A percentile compares a stretch with the other conserved stretches of the same genome.
Evolutionary conservation across 345 rosid genomes (phyloP).

Genomic region (Crucihimalaya himalaica): DNA sequence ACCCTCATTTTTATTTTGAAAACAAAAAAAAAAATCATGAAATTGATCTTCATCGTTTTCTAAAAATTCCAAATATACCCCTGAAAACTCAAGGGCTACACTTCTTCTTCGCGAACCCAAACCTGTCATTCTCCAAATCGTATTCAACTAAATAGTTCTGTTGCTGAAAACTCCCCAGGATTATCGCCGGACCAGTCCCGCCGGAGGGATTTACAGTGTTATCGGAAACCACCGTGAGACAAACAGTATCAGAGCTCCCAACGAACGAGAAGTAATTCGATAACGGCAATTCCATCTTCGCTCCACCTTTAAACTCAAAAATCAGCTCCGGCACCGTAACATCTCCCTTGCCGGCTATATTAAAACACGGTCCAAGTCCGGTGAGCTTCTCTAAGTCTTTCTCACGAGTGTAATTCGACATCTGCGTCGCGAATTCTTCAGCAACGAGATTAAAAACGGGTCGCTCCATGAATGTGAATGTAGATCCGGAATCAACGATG

Average conservation of each 20-base stretch:
- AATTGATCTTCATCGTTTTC: not conserved
- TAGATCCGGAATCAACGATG: conserved; percentile 87
- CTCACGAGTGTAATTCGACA: conserved; percentile 58
- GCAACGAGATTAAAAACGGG: conserved; percentile 57
- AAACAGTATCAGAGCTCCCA: conserved; percentile 40
- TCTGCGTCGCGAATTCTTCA: conserved; percentile 56
- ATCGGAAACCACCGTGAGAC: conserved; percentile 56
- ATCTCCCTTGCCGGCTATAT: conserved; percentile 51
- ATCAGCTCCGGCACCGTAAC: conserved; percentile 49
- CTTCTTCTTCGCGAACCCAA: conserved; percentile 62
- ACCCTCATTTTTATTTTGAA: conserved; percentile 9
- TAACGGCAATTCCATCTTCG: conserved; percentile 63
- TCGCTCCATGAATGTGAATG: conserved; percentile 81
- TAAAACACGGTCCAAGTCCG: conserved; percentile 74
- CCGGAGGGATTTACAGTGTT: conserved; percentile 29
- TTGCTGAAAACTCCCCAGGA: conserved; percentile 82
- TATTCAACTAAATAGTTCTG: conserved; percentile 76
- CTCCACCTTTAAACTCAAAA: conserved; percentile 82
- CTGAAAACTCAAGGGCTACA: conserved; percentile 44
- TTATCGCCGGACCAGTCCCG: conserved; percentile 69
- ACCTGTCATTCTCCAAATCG: conserved; percentile 67
- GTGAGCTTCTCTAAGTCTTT: conserved; percentile 43
- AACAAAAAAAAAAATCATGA: conserved; percentile 17
- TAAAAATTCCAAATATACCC: conserved; percentile 25
- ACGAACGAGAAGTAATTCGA: conserved; percentile 60